Conservation (phyloP, 257 asterid species). For the Solanum chiquidenum region DNA sequence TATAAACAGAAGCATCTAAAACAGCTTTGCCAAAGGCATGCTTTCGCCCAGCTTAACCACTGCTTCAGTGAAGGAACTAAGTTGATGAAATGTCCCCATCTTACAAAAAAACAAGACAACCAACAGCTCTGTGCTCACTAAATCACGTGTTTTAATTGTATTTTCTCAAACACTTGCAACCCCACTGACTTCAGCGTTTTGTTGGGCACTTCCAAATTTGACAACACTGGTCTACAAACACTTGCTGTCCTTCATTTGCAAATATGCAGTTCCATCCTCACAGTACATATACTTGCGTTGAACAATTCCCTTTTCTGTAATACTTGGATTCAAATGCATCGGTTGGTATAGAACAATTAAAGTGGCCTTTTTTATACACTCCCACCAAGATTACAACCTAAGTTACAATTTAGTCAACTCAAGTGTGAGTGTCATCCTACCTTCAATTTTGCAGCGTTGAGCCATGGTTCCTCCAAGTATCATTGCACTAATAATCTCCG, state of each 20-base stretch:
- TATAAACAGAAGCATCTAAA: not conserved
- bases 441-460: slow-evolving; percentile 89
- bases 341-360: not conserved
- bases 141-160: not conserved
- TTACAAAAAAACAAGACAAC: not conserved
- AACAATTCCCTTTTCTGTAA: not conserved
- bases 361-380: not conserved
- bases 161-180: not conserved
- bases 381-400: not conserved
- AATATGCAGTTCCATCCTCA: not conserved
- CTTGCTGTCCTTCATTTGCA: not conserved
- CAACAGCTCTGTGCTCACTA: not conserved
- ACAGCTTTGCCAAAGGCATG: not conserved
- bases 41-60: not conserved
- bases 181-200: not conserved
- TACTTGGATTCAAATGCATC: not conserved
- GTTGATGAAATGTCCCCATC: not conserved
- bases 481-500: slow-evolving; percentile 99
- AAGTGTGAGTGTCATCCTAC: slow-evolving; percentile 13
- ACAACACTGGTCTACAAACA: not conserved
- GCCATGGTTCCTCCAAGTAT: slow-evolving; percentile 99
- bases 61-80: not conserved
- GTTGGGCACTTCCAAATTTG: not conserved
- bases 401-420: not conserved
- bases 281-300: not conserved